phyloP scores from a whole-genome alignment of 495 filamentous ascomycete genomes.

The Ramalina intermedia region DNA sequence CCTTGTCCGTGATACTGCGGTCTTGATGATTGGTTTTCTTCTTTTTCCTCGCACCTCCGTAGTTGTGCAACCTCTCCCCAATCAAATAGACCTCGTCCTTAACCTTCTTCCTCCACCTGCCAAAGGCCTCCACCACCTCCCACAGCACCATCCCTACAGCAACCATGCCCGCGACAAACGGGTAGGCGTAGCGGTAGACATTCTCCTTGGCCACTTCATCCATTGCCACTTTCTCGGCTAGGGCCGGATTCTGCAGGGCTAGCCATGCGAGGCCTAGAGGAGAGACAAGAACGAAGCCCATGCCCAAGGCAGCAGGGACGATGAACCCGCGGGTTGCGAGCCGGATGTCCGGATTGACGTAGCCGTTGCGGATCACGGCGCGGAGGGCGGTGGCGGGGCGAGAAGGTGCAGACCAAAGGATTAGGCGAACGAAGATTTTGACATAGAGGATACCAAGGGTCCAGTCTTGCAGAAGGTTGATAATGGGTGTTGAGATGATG shows the following conservation, averaged over 20 bases:
- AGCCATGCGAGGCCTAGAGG: conserved; percentile 40
- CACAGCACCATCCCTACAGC: conserved; percentile 27
- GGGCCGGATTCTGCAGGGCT: conserved; percentile 26
- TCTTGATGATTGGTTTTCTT: not conserved
- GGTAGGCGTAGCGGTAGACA: conserved; percentile 64
- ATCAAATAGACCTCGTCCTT: conserved; percentile 92
- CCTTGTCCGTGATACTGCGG: not conserved
- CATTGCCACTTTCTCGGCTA: conserved; percentile 19
- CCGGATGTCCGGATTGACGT: conserved; percentile 61
- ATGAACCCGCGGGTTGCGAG: conserved; percentile 75
- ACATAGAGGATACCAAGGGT: conserved; percentile 85
- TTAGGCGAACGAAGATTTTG: conserved; percentile 62
- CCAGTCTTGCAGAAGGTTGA: conserved; percentile 88
- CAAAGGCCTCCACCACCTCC: conserved; percentile 38
- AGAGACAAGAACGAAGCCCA: conserved; percentile 39
- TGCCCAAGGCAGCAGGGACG: conserved; percentile 49
- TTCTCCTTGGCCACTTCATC: conserved; percentile 33
- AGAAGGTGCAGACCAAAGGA: conserved; percentile 47
- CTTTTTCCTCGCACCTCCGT: conserved; percentile 41
- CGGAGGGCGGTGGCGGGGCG: conserved; percentile 59
- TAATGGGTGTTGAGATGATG: conserved; percentile 37
- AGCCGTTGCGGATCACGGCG: conserved; percentile 63
- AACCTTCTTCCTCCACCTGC: conserved; percentile 68
- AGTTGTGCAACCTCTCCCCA: conserved; percentile 86
- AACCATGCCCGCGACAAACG: conserved; percentile 29